phyloP scores from a whole-genome alignment of 495 filamentous ascomycete species.

The Apiosordaria backusii region DNA sequence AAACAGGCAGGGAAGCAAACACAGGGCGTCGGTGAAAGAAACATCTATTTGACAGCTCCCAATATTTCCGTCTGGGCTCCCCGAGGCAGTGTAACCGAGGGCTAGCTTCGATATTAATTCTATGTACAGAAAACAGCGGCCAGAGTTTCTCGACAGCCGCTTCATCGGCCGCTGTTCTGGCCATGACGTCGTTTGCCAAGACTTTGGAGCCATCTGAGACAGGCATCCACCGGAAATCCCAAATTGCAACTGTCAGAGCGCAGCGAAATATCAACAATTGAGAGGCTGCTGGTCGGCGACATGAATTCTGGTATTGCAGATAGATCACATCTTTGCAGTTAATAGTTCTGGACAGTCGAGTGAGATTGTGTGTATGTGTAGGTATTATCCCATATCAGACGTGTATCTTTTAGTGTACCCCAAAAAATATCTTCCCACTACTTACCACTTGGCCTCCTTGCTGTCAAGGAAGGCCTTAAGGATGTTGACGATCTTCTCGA shows the following conservation, averaged over 20 bases:
- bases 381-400: neutral
- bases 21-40: too few species aligned
- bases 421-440: slow-evolving; percentile 20
- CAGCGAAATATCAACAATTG: neutral
- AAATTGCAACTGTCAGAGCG: neutral
- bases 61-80: too few species aligned
- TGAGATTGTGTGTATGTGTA: neutral
- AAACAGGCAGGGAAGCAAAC: too few species aligned
- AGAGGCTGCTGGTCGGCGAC: neutral
- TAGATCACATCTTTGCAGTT: neutral
- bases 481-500: slow-evolving; percentile 71
- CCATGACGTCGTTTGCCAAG: slow-evolving; percentile 1
- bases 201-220: neutral
- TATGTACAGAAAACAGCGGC: neutral
- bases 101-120: neutral
- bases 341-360: neutral
- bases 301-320: neutral
- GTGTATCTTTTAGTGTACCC: neutral
- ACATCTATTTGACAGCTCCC: too few species aligned
- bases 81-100: neutral
- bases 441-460: slow-evolving; percentile 69
- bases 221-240: neutral
- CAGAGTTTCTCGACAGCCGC: neutral
- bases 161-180: neutral
- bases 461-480: slow-evolving; percentile 67